Percentiles rank a stretch among this genome's conserved stretches.
Evolutionary conservation across 345 rosid species (phyloP).

Genomic region (Psidium guajava): DNA sequence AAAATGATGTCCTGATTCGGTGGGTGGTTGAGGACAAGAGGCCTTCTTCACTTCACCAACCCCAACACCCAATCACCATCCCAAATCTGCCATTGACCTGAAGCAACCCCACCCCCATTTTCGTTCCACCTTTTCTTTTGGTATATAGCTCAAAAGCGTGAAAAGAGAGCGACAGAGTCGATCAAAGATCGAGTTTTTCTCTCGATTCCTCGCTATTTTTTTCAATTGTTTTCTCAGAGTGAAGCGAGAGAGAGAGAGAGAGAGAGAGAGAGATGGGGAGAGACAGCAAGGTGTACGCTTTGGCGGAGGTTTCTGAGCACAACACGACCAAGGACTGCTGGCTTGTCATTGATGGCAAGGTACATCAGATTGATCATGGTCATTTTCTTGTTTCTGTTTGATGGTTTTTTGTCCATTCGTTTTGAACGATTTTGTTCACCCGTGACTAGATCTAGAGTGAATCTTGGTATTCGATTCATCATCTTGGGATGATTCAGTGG

Average conservation of each 20-base stretch:
- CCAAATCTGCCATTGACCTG: background rate
- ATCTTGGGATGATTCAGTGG: background rate
- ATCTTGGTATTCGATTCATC: background rate
- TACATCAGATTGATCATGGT: conserved; percentile 3
- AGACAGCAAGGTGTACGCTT: conserved; percentile 43
- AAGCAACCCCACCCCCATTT: background rate
- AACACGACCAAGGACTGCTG: conserved; percentile 59
- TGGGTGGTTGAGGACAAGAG: background rate
- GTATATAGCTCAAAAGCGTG: background rate
- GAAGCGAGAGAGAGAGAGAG: conserved; percentile 1
- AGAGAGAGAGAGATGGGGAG: too few species aligned
- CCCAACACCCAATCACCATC: background rate
- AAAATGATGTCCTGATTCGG: background rate
- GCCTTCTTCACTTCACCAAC: background rate
- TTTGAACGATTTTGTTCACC: background rate
- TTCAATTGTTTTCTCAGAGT: background rate
- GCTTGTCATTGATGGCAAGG: conserved; percentile 90
- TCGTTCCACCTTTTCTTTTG: background rate
- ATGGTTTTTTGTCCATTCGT: background rate
- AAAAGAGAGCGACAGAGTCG: background rate
- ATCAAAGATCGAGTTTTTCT: background rate
- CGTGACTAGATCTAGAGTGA: background rate
- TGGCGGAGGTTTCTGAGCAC: conserved; percentile 72
- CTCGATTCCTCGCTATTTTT: background rate
- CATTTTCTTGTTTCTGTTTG: background rate